phyloP scores from a whole-genome alignment of 495 filamentous ascomycete genomes.

The Daldinia grandis region DNA sequence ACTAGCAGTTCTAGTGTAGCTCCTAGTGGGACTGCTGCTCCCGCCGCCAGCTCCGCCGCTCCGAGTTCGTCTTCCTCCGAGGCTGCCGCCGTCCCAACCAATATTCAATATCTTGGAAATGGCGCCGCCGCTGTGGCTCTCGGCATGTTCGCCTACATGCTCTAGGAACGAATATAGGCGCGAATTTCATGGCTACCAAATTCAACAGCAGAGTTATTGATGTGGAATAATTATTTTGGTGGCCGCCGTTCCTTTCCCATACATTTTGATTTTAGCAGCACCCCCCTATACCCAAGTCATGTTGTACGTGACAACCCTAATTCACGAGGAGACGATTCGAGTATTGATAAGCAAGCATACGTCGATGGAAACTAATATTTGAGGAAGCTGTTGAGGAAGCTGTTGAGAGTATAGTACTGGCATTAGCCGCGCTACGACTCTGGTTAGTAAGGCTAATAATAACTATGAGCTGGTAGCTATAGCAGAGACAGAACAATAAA shows the following conservation, averaged over 20 bases:
- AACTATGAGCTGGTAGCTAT: constrained; percentile 19
- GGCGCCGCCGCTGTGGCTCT: constrained; percentile 48
- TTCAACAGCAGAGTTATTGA: constrained; percentile 9
- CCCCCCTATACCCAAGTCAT: constrained; percentile 33
- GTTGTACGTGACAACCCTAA: constrained; percentile 38
- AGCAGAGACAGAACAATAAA: constrained; percentile 39
- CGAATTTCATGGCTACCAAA: constrained; percentile 5
- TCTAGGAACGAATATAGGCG: constrained; percentile 37
- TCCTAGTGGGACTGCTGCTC: constrained; percentile 4
- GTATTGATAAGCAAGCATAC: constrained; percentile 37
- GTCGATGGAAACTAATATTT: constrained; percentile 37
- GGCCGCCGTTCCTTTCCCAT: constrained; percentile 17
- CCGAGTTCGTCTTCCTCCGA: constrained; percentile 32
- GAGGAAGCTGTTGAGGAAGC: constrained; percentile 27
- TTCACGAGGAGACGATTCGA: constrained; percentile 41
- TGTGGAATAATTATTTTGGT: constrained; percentile 13
- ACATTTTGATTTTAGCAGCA: constrained; percentile 5
- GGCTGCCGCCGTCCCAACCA: constrained; percentile 46
- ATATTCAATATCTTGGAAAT: constrained; percentile 46
- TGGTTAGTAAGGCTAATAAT: constrained; percentile 15
- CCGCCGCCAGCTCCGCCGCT: constrained; percentile 7
- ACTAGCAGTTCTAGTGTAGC: constrained; percentile 35
- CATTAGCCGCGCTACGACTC: constrained; percentile 16
- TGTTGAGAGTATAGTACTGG: constrained; percentile 24
- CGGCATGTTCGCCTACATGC: constrained; percentile 49